These are phyloP conservation scores for Talaromyces liani DNA, from an alignment of 495 filamentous ascomycete species.

Conservation along the genomic window DNA sequence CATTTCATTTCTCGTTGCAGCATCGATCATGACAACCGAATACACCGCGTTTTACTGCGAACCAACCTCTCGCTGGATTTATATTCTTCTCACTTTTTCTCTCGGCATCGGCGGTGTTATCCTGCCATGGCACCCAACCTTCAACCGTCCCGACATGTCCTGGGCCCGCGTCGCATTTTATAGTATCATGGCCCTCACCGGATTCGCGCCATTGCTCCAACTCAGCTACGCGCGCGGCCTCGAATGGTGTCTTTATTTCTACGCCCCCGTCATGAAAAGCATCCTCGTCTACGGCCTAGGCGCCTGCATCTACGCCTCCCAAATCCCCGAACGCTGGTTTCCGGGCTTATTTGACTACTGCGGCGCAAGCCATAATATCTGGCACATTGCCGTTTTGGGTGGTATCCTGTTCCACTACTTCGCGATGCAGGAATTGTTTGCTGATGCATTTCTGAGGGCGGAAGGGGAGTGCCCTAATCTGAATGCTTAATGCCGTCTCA, in stretches of 20 bases:
- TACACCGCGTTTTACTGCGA: constrained; percentile 99
- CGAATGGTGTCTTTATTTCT: constrained; percentile 72
- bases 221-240: constrained; percentile 69
- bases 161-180: constrained; percentile 93
- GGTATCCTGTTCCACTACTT: constrained; percentile 96
- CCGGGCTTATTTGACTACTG: constrained; percentile 92
- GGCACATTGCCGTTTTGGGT: constrained; percentile 91
- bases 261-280: constrained; percentile 81
- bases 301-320: constrained; percentile 83
- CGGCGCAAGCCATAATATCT: constrained; percentile 92
- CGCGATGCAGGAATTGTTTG: constrained; percentile 94
- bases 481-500: background rate
- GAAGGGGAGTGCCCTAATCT: constrained; percentile 41
- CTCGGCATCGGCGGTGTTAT: constrained; percentile 85
- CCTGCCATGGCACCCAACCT: constrained; percentile 91
- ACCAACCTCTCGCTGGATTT: constrained; percentile 75
- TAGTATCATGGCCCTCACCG: constrained; percentile 78
- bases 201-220: constrained; percentile 82
- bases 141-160: constrained; percentile 87
- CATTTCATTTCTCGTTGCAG: constrained; percentile 91
- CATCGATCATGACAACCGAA: constrained; percentile 96
- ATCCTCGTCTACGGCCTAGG: constrained; percentile 78
- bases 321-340: constrained; percentile 87
- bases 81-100: constrained; percentile 73
- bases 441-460: constrained; percentile 71